Percentiles rank a stretch among this genome's conserved stretches.
Conservation (phyloP, 805 yeast species). For the Wickerhamomyces subpelliculosus region DNA sequence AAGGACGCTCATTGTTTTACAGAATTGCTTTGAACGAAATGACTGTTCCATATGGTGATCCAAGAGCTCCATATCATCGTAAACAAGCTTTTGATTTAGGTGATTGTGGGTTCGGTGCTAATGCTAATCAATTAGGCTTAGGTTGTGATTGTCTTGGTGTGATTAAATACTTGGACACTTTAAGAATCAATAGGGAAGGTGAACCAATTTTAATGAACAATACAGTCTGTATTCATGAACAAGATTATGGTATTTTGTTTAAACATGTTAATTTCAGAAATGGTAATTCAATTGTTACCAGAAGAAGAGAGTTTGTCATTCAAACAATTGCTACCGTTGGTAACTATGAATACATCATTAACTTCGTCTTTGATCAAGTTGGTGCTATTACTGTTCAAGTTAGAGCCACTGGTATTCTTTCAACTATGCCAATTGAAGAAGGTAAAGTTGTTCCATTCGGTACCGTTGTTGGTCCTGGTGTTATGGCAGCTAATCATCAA, state of each 20-base stretch:
- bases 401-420: conserved; percentile 81
- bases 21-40: conserved; percentile 70
- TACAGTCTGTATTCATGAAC: conserved; percentile 77
- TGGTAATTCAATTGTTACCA: conserved; percentile 52
- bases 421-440: conserved; percentile 77
- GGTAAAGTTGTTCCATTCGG: conserved; percentile 60
- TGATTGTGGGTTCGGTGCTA: conserved; percentile 76
- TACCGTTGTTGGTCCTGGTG: conserved; percentile 72
- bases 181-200: conserved; percentile 51
- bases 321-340: conserved; percentile 83
- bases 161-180: conserved; percentile 64
- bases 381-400: conserved; percentile 74
- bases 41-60: conserved; percentile 88
- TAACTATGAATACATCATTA: conserved; percentile 73
- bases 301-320: conserved; percentile 72
- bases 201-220: conserved; percentile 56
- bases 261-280: conserved; percentile 80
- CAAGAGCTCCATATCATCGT: conserved; percentile 77
- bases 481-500: conserved; percentile 80
- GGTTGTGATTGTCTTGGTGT: conserved; percentile 84
- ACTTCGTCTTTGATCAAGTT: conserved; percentile 67
- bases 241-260: conserved; percentile 68
- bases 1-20: conserved; percentile 71
- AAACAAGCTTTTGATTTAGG: conserved; percentile 85
- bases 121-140: conserved; percentile 57